Evolutionary conservation across 768 basidiomycete genomes (phyloP).

Genomic region (Amanita thiersii): DNA sequence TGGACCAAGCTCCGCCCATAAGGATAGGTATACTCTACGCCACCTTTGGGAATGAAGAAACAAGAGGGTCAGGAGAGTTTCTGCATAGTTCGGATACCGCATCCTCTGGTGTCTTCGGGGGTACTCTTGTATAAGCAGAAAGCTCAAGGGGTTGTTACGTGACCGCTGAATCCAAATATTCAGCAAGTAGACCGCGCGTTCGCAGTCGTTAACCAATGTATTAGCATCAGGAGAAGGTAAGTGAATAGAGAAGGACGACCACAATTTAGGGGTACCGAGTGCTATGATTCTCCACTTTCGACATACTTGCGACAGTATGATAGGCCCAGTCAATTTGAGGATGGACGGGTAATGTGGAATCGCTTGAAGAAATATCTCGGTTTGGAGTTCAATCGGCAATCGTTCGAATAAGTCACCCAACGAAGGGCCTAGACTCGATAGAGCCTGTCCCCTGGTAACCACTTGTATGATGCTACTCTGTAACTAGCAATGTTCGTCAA

Average conservation of each 20-base stretch:
- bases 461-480: background rate
- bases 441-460: constrained; percentile 7
- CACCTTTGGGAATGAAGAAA: too few relatives aligned
- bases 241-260: constrained; percentile 31
- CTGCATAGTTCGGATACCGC: too few relatives aligned
- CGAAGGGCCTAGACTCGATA: background rate
- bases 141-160: too few relatives aligned
- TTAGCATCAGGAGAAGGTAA: background rate
- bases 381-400: constrained; percentile 37
- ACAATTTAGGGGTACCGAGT: constrained; percentile 32
- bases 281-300: constrained; percentile 32
- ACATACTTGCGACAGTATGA: constrained; percentile 32
- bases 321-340: too few relatives aligned
- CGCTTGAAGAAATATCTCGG: constrained; percentile 37
- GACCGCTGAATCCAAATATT: background rate
- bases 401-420: constrained; percentile 18
- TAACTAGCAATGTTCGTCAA: too few relatives aligned
- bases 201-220: background rate
- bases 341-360: constrained; percentile 16
- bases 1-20: too few relatives aligned
- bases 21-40: too few relatives aligned
- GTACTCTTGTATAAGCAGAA: too few relatives aligned
- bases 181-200: background rate
- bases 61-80: too few relatives aligned
- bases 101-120: too few relatives aligned